These are phyloP conservation scores for Bruguiera gymnorhiza DNA, from an alignment of 345 rosid genomes.

Conservation along the genomic window DNA sequence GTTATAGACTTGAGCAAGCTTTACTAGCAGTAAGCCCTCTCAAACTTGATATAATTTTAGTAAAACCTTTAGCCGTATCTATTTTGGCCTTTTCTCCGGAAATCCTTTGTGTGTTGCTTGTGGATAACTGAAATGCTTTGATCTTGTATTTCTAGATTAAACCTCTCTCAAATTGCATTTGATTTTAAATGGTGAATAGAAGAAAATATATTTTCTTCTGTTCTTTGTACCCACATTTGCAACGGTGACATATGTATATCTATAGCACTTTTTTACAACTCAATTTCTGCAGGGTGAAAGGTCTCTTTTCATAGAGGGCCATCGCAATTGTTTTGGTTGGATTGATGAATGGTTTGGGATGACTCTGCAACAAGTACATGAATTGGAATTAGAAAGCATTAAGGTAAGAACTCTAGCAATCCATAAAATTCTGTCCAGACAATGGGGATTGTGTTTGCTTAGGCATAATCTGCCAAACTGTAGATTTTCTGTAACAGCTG, in stretches of 20 bases:
- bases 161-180: too few species aligned
- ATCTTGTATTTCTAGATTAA: too few species aligned
- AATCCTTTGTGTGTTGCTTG: too few species aligned
- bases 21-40: constrained; percentile 46
- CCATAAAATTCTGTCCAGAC: not conserved
- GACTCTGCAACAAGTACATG: constrained; percentile 44
- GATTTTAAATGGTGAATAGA: too few species aligned
- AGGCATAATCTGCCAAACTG: too few species aligned
- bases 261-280: not conserved
- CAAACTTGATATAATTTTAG: not conserved
- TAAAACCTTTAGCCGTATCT: too few species aligned
- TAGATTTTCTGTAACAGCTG: too few species aligned
- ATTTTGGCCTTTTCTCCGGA: too few species aligned
- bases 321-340: constrained; percentile 63
- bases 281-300: constrained; percentile 47
- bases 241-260: not conserved
- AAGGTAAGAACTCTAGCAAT: not conserved
- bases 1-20: constrained; percentile 64
- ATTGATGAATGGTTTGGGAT: constrained; percentile 69
- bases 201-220: too few species aligned
- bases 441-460: too few species aligned
- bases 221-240: too few species aligned
- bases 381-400: constrained; percentile 36
- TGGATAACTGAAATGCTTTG: too few species aligned
- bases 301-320: constrained; percentile 55